Evolutionary conservation across 306 rosid species (phyloP), one percentile per base, ranked within the genome.

Genomic region (Cucurbita maxima): DNA sequence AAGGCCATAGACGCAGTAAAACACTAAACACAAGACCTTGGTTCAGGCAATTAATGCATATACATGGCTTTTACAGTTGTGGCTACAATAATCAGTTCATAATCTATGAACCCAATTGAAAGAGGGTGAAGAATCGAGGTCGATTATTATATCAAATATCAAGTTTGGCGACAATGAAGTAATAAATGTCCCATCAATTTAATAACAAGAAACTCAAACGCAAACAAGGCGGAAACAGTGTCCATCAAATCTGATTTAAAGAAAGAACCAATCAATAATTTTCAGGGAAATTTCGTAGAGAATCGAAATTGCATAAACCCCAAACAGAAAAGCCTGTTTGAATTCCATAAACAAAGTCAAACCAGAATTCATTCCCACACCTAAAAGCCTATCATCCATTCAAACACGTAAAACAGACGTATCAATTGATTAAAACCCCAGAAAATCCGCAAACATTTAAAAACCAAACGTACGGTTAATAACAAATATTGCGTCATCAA

Each of bases 181-280:
- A 69, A 25, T 25, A 25, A 34, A 81, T 83, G 85, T 87, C 89
- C 87, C 89, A 85, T 90, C 96, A 87, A 78, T 81, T 83, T 79
- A 76, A 82, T 82, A 78, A 75, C 44, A 75, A 80, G 79, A 78
- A 87, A 77, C 74, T 40, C 62, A 15, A 40, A 50, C 77, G 81
- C 71, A 72, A 76, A 77, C 84, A 73, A 78, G 80, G 83, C 77
- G 68, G 79, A 78, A 83, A 81, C 78, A 78, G n/a, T 55, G 73
- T 78, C 78, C 25, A 79, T 76, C 68, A 36, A 55, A 57, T 81
- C 79, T 12, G 72, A 59, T 76, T 84, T 54, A 47, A 84, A 60
- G n/a, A 14, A 14, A 30, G 77, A 77, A 83, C 55, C 76, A 79
- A 83, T 82, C 84, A 84, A 78, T 79, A 30, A 30, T 30, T 64